phyloP scores from a whole-genome alignment of 441 rosid species.

The Erodium chrysanthum region DNA sequence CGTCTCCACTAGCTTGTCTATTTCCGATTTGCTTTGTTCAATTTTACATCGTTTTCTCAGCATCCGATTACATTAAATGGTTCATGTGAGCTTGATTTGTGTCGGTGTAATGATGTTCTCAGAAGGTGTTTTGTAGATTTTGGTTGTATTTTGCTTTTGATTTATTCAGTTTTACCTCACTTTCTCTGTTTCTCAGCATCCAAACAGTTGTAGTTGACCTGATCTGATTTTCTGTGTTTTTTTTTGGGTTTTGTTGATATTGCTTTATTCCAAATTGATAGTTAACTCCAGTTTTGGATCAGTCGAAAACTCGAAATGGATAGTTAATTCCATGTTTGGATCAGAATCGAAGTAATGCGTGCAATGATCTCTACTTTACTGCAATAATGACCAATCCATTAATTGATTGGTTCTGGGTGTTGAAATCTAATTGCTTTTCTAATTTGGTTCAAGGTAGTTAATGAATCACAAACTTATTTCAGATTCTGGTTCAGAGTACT shows the following conservation, averaged over 20 bases:
- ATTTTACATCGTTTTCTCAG: background rate
- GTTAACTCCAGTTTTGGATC: no score
- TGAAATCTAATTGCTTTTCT: background rate
- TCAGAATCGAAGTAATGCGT: no score
- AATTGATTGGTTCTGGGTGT: background rate
- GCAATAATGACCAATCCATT: background rate
- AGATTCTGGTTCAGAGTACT: no score
- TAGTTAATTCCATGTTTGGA: no score
- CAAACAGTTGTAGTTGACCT: background rate
- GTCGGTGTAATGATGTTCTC: background rate
- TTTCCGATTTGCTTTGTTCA: background rate
- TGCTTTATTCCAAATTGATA: background rate
- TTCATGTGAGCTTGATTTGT: background rate
- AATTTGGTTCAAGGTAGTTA: background rate
- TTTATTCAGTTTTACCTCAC: background rate
- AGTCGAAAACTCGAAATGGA: no score
- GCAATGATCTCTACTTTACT: background rate
- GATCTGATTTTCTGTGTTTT: background rate
- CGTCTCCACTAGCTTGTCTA: background rate
- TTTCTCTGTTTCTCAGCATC: background rate
- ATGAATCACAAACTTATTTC: no score
- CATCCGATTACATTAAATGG: background rate
- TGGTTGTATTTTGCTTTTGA: background rate
- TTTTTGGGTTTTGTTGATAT: background rate
- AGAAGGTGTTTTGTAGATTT: background rate